Conservation (phyloP, 78 protist genomes). For the Dictyostelium capitatum region DNA sequence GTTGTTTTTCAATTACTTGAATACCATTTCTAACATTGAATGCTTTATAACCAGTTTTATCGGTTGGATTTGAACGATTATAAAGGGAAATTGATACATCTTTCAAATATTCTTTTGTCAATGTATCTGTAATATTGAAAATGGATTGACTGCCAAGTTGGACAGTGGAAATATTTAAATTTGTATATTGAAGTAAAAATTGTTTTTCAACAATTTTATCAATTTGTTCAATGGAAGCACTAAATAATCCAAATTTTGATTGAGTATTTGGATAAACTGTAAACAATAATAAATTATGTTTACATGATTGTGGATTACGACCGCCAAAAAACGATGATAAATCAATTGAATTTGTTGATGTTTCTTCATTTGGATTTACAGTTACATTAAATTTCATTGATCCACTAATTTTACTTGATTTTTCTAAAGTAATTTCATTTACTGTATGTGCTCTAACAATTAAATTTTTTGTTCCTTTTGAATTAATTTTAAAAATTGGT, state of each 20-base stretch:
- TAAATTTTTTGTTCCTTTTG: not conserved
- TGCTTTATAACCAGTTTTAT: not conserved
- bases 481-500: conserved; percentile 25
- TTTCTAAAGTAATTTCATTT: not conserved
- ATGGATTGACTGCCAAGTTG: not conserved
- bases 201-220: no score
- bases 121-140: not conserved
- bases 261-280: not conserved
- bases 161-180: not conserved
- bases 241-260: not conserved
- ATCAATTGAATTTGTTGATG: not conserved
- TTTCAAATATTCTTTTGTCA: not conserved
- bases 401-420: not conserved
- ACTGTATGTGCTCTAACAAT: not conserved
- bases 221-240: not conserved
- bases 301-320: not conserved
- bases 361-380: not conserved
- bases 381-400: not conserved
- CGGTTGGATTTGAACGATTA: not conserved
- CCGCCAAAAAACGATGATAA: conserved; percentile 48
- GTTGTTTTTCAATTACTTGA: no score
- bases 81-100: not conserved
- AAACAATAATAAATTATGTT: not conserved
- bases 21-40: not conserved
- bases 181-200: conserved; percentile 32